Evolutionary conservation across 352 stramenopile genomes (phyloP), one percentile per base, ranked within the genome.

Genomic region (Aphanomyces stellatus): DNA sequence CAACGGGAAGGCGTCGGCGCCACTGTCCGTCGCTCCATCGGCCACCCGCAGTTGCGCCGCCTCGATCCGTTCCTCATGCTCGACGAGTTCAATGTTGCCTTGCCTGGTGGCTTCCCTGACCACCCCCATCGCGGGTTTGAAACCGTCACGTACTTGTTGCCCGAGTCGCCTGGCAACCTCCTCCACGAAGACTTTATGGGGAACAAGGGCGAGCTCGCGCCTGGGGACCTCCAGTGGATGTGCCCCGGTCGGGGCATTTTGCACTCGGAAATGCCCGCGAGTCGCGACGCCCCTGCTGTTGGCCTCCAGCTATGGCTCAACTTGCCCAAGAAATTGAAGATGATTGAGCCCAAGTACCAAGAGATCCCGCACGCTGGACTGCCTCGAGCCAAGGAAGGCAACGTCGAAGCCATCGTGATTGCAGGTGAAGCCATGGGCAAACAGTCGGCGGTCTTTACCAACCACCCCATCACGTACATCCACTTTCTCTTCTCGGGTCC

Each of bases 91-190:
- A 73, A 81, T 61, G 69, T 78, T 6, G 77, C 71, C 0, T 46
- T 83, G 0, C 76, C 88, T 1, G 87, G 91, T 30, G 90, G 90
- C 0, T 97, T 97, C 77, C 85, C 90, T 1, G 75, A 90, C 34
- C 92, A 98, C 77, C 88, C 88, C 24, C 92, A 98, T 74, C 72
- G 88, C 53, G 92, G 92, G 25, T 97, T 98, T 63, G 79, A 96
- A 55, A 98, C 90, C 1, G 76, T 98, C 0, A 97, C 92, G 24
- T 96, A 96, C 73, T 80, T 93, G 73, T 69, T 97, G 10, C 77
- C 77, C 27, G 75, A 69, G 0, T 81, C 75, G 4, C 76, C 88
- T 55, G 90, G 92, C 30, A 78, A 83, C 24, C 91, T 98, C 74
- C 66, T 70, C 0, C 92, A 98, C 71, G 76, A 91, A 51, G 91